Percentiles rank a stretch among this genome's conserved stretches.
phyloP scores from a whole-genome alignment of 1,284 basidiomycete genomes.

The Ustilago nuda region DNA sequence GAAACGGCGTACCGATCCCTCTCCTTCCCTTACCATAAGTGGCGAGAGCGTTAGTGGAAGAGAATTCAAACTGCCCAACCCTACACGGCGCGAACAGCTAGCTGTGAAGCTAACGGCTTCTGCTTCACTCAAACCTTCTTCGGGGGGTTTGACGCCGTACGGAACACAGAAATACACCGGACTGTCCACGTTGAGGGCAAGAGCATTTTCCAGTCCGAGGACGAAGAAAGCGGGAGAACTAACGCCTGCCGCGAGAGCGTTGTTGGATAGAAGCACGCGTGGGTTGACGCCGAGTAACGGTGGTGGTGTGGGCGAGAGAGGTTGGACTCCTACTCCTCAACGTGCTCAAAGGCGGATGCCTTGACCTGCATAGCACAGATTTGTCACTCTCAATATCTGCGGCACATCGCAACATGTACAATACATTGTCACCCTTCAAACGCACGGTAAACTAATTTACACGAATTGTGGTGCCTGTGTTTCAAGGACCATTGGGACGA shows the following conservation, averaged over 20 bases:
- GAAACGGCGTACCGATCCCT: not conserved
- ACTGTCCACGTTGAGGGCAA: not conserved
- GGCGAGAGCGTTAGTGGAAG: not conserved
- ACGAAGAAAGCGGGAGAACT: conserved; percentile 8
- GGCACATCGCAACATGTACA: not conserved
- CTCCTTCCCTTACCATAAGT: not conserved
- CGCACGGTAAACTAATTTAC: not conserved
- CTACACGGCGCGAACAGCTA: conserved; percentile 19
- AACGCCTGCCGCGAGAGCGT: conserved; percentile 35
- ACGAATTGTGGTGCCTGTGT: not conserved
- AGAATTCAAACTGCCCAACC: conserved; percentile 22
- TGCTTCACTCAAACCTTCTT: not conserved
- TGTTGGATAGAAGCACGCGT: conserved; percentile 36
- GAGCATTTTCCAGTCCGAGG: conserved; percentile 19
- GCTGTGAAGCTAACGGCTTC: conserved; percentile 20
- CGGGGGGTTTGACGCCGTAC: conserved; percentile 22
- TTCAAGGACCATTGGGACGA: conserved; percentile 37
- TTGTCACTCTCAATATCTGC: no score
- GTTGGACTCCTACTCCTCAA: conserved; percentile 39
- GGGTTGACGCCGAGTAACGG: not conserved
- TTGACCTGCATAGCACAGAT: not conserved
- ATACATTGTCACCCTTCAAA: not conserved
- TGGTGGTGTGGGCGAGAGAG: conserved; percentile 9
- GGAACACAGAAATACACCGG: conserved; percentile 35
- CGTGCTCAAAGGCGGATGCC: conserved; percentile 1